phyloP scores from a whole-genome alignment of 2,329 filamentous ascomycete genomes.

The Anthostomella pinea region DNA sequence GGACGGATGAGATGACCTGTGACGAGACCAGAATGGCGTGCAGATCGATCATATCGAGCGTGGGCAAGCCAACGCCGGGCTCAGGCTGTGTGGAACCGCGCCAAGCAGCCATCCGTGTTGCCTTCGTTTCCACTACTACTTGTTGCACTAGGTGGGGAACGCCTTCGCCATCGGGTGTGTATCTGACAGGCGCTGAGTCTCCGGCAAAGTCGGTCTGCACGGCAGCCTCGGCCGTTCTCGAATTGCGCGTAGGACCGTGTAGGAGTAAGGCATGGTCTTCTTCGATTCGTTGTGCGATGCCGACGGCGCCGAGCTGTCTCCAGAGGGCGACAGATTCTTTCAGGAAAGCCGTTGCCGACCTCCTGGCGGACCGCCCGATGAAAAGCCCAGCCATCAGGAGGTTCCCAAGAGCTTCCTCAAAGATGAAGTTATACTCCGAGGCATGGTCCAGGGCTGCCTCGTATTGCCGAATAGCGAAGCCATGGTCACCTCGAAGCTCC shows the following conservation, averaged over 20 bases:
- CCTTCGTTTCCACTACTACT: slow-evolving; percentile 48
- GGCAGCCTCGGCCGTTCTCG: slow-evolving; percentile 58
- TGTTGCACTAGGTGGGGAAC: slow-evolving; percentile 41
- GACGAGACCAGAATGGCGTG: slow-evolving; percentile 76
- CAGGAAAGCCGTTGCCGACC: slow-evolving; percentile 67
- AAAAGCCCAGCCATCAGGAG: slow-evolving; percentile 73
- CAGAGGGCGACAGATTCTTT: slow-evolving; percentile 67
- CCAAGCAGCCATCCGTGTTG: slow-evolving; percentile 62
- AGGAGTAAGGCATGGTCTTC: slow-evolving; percentile 66
- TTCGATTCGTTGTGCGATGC: slow-evolving; percentile 66
- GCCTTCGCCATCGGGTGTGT: slow-evolving; percentile 44
- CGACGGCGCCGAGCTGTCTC: slow-evolving; percentile 65
- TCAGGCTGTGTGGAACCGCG: slow-evolving; percentile 58
- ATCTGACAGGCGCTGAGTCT: slow-evolving; percentile 52
- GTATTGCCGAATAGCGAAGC: slow-evolving; percentile 59
- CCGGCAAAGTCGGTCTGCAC: slow-evolving; percentile 70
- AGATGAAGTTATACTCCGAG: slow-evolving; percentile 60
- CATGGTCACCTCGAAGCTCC: slow-evolving; percentile 58
- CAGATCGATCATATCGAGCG: slow-evolving; percentile 79
- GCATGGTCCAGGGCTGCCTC: slow-evolving; percentile 72
- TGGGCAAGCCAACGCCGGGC: slow-evolving; percentile 62
- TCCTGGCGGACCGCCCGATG: slow-evolving; percentile 59
- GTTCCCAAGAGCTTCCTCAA: slow-evolving; percentile 72
- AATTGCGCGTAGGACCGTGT: slow-evolving; percentile 56
- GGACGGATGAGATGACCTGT: slow-evolving; percentile 74